phyloP scores from a whole-genome alignment of 192 early-diverging fungal species.

The Coemansia sp. region DNA sequence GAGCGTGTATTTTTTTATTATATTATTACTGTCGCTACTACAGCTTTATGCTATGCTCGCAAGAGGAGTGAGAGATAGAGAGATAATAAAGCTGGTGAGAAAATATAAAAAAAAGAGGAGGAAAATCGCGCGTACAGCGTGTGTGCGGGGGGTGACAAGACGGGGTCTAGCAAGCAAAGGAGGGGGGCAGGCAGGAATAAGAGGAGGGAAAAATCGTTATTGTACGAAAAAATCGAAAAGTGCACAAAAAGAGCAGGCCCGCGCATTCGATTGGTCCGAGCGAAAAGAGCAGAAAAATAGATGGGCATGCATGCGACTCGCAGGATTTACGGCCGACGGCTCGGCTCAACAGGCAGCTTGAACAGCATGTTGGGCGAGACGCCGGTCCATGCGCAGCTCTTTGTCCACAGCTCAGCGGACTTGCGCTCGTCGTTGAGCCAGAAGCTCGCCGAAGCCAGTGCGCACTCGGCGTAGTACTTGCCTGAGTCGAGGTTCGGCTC shows the following conservation, averaged over 20 bases:
- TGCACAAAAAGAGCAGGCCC: conserved; percentile 15
- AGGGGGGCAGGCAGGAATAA: not conserved
- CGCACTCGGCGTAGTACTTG: conserved; percentile 46
- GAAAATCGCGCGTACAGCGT: no score
- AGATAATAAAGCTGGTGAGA: no score
- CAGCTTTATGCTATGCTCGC: no score
- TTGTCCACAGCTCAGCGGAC: conserved; percentile 35
- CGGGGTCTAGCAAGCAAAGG: not conserved
- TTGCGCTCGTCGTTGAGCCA: conserved; percentile 23
- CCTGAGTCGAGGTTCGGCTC: conserved; percentile 28
- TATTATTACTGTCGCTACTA: no score
- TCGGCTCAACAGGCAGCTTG: not conserved
- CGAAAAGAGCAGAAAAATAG: not conserved
- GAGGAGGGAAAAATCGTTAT: conserved; percentile 1
- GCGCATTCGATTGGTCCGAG: conserved; percentile 17
- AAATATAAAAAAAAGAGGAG: no score
- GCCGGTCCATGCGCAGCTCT: conserved; percentile 48
- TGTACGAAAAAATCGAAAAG: conserved; percentile 25
- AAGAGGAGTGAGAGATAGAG: no score
- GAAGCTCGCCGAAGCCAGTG: conserved; percentile 25
- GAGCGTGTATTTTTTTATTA: no score
- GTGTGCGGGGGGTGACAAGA: no score
- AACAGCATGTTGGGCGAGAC: conserved; percentile 20
- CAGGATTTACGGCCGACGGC: not conserved
- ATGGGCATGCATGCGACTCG: not conserved